Conservation (phyloP, 768 basidiomycete genomes). For the Russula sp. region DNA sequence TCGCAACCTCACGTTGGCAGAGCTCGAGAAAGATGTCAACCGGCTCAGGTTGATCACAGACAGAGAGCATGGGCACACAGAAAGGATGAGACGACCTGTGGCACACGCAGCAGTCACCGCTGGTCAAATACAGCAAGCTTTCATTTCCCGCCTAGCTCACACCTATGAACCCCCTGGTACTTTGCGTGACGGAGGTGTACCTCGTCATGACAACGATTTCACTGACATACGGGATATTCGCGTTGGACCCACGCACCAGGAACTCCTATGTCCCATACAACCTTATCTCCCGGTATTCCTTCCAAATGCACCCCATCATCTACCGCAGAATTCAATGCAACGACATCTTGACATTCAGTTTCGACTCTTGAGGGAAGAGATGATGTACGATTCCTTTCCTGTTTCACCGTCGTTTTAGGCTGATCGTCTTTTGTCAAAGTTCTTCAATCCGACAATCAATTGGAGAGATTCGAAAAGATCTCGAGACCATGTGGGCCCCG, state of each 20-base stretch:
- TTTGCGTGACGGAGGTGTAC: constrained; percentile 44
- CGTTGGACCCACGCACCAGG: constrained; percentile 66
- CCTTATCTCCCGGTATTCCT: constrained; percentile 65
- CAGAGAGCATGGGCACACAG: constrained; percentile 46
- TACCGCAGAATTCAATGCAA: constrained; percentile 56
- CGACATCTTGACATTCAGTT: constrained; percentile 71
- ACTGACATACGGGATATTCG: constrained; percentile 54
- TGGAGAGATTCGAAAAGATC: constrained; percentile 24
- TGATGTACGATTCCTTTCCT: constrained; percentile 45
- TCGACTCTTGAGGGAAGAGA: constrained; percentile 68
- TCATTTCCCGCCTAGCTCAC: constrained; percentile 39
- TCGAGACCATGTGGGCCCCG: constrained; percentile 25
- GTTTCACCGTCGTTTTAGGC: not conserved
- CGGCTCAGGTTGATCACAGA: constrained; percentile 46
- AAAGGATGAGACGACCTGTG: constrained; percentile 23
- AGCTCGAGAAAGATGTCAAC: constrained; percentile 38
- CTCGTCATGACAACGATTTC: constrained; percentile 68
- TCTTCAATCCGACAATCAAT: constrained; percentile 31
- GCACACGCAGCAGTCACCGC: constrained; percentile 21
- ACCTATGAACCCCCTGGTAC: constrained; percentile 57
- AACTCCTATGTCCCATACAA: constrained; percentile 48
- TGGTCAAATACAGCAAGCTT: constrained; percentile 38
- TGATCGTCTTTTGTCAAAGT: constrained; percentile 18
- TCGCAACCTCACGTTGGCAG: constrained; percentile 41
- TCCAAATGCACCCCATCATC: constrained; percentile 59